Percentiles rank a stretch among this genome's conserved stretches.
Conservation (phyloP, 2,329 filamentous ascomycete genomes). For the Xylaria sp. region DNA sequence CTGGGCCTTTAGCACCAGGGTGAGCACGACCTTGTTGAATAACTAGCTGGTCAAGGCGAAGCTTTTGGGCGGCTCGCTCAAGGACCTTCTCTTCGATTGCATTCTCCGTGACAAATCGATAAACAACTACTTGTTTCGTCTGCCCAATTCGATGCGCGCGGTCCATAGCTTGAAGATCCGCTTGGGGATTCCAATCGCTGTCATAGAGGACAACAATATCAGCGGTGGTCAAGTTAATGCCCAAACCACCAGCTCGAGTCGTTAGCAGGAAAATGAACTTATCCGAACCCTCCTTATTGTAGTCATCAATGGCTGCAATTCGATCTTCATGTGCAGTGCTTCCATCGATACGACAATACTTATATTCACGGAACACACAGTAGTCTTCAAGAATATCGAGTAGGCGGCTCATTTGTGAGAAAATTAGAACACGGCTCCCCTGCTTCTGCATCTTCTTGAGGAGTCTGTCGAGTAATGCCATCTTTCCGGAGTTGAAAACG, state of each 20-base stretch:
- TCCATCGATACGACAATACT: slow-evolving; percentile 97
- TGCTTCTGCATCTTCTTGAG: slow-evolving; percentile 84
- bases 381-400: slow-evolving; percentile 98
- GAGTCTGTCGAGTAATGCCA: slow-evolving; percentile 95
- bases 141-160: slow-evolving; percentile 98
- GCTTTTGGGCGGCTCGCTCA: slow-evolving; percentile 94
- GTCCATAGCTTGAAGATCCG: slow-evolving; percentile 98
- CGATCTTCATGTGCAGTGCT: slow-evolving; percentile 97
- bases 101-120: slow-evolving; percentile 96
- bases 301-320: slow-evolving; percentile 96
- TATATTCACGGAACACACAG: slow-evolving; percentile 92
- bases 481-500: slow-evolving; percentile 93
- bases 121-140: slow-evolving; percentile 97
- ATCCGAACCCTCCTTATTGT: slow-evolving; percentile 95
- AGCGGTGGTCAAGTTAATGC: slow-evolving; percentile 94
- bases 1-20: slow-evolving; percentile 87
- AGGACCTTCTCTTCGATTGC: slow-evolving; percentile 99
- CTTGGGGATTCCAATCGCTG: slow-evolving; percentile 98
- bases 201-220: slow-evolving; percentile 98
- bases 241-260: slow-evolving; percentile 92
- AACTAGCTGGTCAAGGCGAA: slow-evolving; percentile 94
- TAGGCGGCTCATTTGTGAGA: slow-evolving; percentile 98
- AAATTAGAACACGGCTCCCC: slow-evolving; percentile 96
- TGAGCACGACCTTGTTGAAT: slow-evolving; percentile 98
- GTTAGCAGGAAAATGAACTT: slow-evolving; percentile 97